These are phyloP conservation scores for Tetrastigma voinierianum DNA, from an alignment of 164 flowering plant species.

Conservation along the genomic window DNA sequence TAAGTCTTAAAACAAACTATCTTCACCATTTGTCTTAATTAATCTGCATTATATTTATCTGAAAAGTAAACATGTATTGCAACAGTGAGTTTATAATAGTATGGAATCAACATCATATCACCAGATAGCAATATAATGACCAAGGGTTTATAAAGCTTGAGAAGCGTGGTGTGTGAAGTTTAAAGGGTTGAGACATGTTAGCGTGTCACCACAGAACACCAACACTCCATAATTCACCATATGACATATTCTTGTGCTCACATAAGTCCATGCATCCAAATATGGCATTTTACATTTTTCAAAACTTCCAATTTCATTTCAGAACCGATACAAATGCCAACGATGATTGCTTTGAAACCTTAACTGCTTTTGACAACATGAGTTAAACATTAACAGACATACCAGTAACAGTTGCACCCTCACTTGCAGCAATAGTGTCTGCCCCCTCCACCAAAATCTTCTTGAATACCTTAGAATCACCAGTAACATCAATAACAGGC, in stretches of 20 bases:
- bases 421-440: conserved; percentile 43
- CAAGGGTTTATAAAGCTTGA: background rate
- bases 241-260: background rate
- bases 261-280: too few species aligned
- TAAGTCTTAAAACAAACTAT: too few species aligned
- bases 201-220: background rate
- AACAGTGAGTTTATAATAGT: background rate
- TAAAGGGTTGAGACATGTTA: background rate
- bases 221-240: background rate
- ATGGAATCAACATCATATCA: background rate
- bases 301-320: too few species aligned
- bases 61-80: too few species aligned
- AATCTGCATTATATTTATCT: too few species aligned
- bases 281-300: too few species aligned
- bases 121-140: background rate
- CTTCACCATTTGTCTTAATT: too few species aligned
- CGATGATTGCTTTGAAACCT: too few species aligned
- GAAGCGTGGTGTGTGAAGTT: background rate
- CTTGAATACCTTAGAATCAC: conserved; percentile 54
- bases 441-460: conserved; percentile 68
- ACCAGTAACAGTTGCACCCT: conserved; percentile 60
- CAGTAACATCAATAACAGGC: conserved; percentile 53
- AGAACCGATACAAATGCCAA: too few species aligned
- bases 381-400: conserved; percentile 16
- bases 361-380: too few species aligned